Evolutionary conservation across 1,139 yeast genomes (phyloP), one percentile per base, ranked within the genome.

Genomic region (Candida frijolesensis): DNA sequence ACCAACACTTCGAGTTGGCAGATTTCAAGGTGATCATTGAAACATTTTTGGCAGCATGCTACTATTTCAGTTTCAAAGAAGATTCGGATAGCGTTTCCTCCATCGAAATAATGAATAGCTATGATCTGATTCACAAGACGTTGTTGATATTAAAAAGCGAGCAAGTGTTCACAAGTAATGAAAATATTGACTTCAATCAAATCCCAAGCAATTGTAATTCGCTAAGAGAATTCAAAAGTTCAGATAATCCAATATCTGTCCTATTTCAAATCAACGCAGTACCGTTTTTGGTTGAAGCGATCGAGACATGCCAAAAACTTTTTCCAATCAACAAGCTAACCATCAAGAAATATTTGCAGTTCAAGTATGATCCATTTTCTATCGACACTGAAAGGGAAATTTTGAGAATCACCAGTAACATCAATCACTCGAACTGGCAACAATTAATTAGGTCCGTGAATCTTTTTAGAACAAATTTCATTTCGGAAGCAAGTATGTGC

Each of bases 281-380:
- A 1, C 54, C 58, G 0, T 50, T 54, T 1, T 59, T 74, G 25
- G 56, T 60, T 2, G 62, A 66, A 22, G 63, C 67, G 15, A 63
- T 78, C 9, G 67, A 65, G 10, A 70, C 74, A 1, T 79, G 81
- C 51, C 74, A 74, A 49, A 63, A 67, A 41, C 64, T 80, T 18
- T 75, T 70, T 51, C 74, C 80, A 0, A 66, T 71, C 19, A 79
- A 72, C 50, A 75, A 71, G 42, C 61, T 78, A 12, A 70, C 82
- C 0, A 62, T 80, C 9, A 51, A 60, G 4, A 68, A 70, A 44
- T 76, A 68, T 50, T 60, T 76, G 22, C 50, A 60, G 10, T 62
- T 77, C 40, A 71, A 72, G 43, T 65, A 64, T 40, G 44, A 52
- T 41, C 41, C 59, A 37, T 49, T 57, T 42, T 32, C 54, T 44